phyloP scores from a whole-genome alignment of 371 early-diverging fungal species.

The Apophysomyces trapeziformis region DNA sequence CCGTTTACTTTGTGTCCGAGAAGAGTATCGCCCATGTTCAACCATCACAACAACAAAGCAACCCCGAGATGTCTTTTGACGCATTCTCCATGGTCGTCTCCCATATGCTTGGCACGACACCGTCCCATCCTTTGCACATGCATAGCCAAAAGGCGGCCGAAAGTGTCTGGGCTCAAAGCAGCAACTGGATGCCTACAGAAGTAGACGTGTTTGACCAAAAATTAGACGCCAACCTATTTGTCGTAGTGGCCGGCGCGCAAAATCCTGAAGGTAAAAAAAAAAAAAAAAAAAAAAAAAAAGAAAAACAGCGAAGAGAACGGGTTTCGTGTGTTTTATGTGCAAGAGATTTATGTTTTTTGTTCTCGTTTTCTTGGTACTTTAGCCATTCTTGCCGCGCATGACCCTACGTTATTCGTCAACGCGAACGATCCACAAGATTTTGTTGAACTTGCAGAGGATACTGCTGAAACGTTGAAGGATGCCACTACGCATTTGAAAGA shows the following conservation, averaged over 20 bases:
- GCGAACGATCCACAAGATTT: conserved; percentile 37
- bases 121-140: conserved; percentile 18
- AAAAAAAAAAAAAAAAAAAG: background rate
- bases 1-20: conserved; percentile 24
- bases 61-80: conserved; percentile 26
- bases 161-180: conserved; percentile 19
- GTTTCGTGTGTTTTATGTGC: background rate
- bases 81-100: conserved; percentile 27
- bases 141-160: conserved; percentile 21
- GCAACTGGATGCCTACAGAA: conserved; percentile 3
- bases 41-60: background rate
- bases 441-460: conserved; percentile 30
- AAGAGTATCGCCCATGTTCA: conserved; percentile 2
- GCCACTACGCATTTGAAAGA: background rate
- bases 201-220: conserved; percentile 25
- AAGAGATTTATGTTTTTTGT: background rate
- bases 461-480: conserved; percentile 21
- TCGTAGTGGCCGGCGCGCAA: conserved; percentile 24
- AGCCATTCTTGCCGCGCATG: conserved; percentile 27
- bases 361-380: background rate
- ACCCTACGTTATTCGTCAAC: conserved; percentile 41
- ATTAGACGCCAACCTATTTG: conserved; percentile 14
- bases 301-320: background rate
- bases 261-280: conserved; percentile 19
- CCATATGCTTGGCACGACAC: conserved; percentile 25